A percentile compares a stretch with the other conserved stretches of the same genome.
phyloP scores from a whole-genome alignment of 2,329 filamentous ascomycete species.

The Canariomyces notabilis region DNA sequence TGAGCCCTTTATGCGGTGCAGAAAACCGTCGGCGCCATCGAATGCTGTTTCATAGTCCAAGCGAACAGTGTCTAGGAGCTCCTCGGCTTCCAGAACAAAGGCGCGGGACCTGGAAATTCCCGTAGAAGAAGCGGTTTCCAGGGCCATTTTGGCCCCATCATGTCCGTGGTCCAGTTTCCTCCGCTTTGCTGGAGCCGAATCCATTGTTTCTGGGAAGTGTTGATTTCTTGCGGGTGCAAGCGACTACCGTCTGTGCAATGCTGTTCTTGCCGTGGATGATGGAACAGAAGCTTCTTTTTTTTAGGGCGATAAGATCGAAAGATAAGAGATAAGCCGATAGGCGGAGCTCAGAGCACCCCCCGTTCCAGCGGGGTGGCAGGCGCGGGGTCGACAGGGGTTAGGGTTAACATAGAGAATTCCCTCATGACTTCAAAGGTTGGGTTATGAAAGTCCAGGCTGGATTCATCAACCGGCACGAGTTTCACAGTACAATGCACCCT shows the following conservation, averaged over 20 bases:
- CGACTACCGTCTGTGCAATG: background rate
- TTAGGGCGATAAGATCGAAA: conserved; percentile 9
- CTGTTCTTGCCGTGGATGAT: background rate
- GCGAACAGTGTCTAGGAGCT: conserved; percentile 51
- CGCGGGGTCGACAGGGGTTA: background rate
- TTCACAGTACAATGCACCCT: background rate
- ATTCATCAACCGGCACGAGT: too few species aligned
- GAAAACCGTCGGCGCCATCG: conserved; percentile 42
- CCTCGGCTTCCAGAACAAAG: conserved; percentile 56
- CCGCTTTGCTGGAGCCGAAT: conserved; percentile 31
- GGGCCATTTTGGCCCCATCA: conserved; percentile 17
- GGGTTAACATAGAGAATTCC: too few species aligned
- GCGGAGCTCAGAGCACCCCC: conserved; percentile 12
- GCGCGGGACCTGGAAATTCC: conserved; percentile 40
- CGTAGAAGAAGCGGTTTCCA: conserved; percentile 28
- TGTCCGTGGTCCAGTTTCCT: conserved; percentile 31
- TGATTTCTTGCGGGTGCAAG: background rate
- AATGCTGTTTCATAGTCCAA: conserved; percentile 48
- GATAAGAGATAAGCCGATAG: conserved; percentile 20
- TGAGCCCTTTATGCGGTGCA: conserved; percentile 48
- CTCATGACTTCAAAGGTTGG: too few species aligned
- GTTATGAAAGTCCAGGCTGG: too few species aligned
- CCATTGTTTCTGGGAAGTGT: conserved; percentile 24
- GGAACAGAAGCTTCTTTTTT: conserved; percentile 16
- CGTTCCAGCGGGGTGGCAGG: conserved; percentile 16